Base-by-base conservation (phyloP, 2,329 filamentous ascomycete species). In the Hypoxylon sp. region DNA sequence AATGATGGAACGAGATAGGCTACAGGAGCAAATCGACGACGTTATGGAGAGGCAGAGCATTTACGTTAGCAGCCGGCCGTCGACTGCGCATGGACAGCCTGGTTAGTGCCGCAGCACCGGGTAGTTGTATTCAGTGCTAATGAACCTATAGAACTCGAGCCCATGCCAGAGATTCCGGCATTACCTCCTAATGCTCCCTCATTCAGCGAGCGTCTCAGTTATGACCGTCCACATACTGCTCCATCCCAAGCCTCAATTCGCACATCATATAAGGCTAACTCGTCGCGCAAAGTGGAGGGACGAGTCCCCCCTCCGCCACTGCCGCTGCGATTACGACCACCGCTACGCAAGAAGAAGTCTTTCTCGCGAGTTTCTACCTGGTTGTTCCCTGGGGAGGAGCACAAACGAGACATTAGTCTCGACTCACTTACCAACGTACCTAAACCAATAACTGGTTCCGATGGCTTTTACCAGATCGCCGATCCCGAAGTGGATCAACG, bases 341-440 rank as follows among this genome's bases (percentile, higher is more conserved):
- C 87, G 1, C 76, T 90, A 68, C 82, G 88, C 65, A 90, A 90
- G 81, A 91, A 90, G 82, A 91, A 90, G 74, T 90, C 88, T 0
- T 90, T 91, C 74, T 88, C 87, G 9, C 83, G 84, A 14, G 86
- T 90, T 8, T 90, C 88, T 2, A 84, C 78, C 71, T 90, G 88
- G 87, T 80, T 90, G 71, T 82, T 85, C 48, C 77, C 79, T 17
- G 73, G 75, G 33, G 74, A 60, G 51, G 73, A 80, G 37, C 76
- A 81, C 59, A 77, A 75, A 33, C 78, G 78, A 17, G 81, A 82
- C 55, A 76, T 83, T 55, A 83, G 82, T 63, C 73, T 85, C 31
- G 84, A 87, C 67, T 84, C 84, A 2, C 78, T 88, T 26, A 90
- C 87, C 51, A 90, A 89, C 71, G 78, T 78, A 3, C 87, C 87